These are phyloP conservation scores for Punctularia strigosozonata DNA, from an alignment of 768 basidiomycete genomes.

Conservation along the genomic window DNA sequence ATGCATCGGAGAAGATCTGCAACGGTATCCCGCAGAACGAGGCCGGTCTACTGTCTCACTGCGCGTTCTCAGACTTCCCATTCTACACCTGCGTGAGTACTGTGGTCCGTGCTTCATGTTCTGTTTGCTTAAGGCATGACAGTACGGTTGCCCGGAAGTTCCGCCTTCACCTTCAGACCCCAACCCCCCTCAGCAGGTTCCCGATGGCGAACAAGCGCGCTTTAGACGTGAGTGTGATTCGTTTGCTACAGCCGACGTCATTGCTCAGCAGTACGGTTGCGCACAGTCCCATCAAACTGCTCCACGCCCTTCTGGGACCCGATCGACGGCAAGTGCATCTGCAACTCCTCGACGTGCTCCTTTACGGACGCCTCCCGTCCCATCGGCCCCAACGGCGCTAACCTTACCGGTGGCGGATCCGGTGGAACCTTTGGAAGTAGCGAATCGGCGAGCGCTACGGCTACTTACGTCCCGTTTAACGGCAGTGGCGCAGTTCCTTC, in stretches of 20 bases:
- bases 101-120: neutral
- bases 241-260: neutral
- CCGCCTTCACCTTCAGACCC: conserved; percentile 48
- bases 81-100: conserved; percentile 65
- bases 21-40: conserved; percentile 68
- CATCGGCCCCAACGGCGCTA: conserved; percentile 60
- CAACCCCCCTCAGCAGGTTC: conserved; percentile 47
- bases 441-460: conserved; percentile 12
- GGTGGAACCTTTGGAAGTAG: conserved; percentile 22
- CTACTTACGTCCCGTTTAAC: conserved; percentile 41
- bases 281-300: conserved; percentile 56
- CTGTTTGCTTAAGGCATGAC: conserved; percentile 3
- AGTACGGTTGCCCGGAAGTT: conserved; percentile 65
- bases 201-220: conserved; percentile 33
- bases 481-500: no score
- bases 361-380: conserved; percentile 55
- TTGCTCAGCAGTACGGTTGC: conserved; percentile 1
- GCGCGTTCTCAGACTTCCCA: conserved; percentile 63
- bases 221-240: conserved; percentile 35
- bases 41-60: conserved; percentile 44
- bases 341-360: conserved; percentile 40
- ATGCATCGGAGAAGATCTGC: conserved; percentile 45
- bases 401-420: conserved; percentile 51
- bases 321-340: conserved; percentile 50
- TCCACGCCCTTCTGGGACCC: conserved; percentile 80